phyloP scores from a whole-genome alignment of 495 filamentous ascomycete species.

The Daldinia loculata region DNA sequence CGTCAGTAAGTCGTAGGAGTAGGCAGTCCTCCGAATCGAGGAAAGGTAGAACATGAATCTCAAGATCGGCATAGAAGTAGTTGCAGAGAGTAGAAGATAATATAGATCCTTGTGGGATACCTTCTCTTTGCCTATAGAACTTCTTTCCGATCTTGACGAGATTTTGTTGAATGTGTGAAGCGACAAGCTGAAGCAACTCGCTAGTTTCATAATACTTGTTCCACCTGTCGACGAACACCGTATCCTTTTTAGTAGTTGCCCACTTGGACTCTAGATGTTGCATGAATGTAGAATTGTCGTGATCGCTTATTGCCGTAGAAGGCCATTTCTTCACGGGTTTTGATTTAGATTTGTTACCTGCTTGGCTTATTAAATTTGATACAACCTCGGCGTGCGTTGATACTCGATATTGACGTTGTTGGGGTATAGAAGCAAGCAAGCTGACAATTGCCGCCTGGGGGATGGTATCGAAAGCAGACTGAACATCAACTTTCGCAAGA shows the following conservation, averaged over 20 bases:
- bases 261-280: slow-evolving; percentile 61
- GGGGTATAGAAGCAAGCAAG: slow-evolving; percentile 70
- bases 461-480: slow-evolving; percentile 94
- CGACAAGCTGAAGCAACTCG: slow-evolving; percentile 72
- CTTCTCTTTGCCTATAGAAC: slow-evolving; percentile 85
- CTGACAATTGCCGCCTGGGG: slow-evolving; percentile 78
- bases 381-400: slow-evolving; percentile 77
- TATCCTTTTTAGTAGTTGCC: slow-evolving; percentile 62
- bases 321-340: slow-evolving; percentile 72
- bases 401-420: slow-evolving; percentile 73
- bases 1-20: slow-evolving; percentile 85
- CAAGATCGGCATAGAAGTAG: slow-evolving; percentile 91
- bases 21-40: slow-evolving; percentile 66
- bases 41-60: slow-evolving; percentile 73
- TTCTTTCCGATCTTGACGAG: slow-evolving; percentile 89
- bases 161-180: slow-evolving; percentile 82
- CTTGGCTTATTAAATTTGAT: slow-evolving; percentile 48
- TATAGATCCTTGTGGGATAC: slow-evolving; percentile 93
- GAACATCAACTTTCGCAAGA: slow-evolving; percentile 92
- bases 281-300: slow-evolving; percentile 62
- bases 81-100: slow-evolving; percentile 89
- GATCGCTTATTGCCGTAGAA: slow-evolving; percentile 62
- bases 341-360: slow-evolving; percentile 27
- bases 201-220: slow-evolving; percentile 62
- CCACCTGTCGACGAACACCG: slow-evolving; percentile 77